Conservation (phyloP, 306 rosid genomes). For the Rosa persica region DNA sequence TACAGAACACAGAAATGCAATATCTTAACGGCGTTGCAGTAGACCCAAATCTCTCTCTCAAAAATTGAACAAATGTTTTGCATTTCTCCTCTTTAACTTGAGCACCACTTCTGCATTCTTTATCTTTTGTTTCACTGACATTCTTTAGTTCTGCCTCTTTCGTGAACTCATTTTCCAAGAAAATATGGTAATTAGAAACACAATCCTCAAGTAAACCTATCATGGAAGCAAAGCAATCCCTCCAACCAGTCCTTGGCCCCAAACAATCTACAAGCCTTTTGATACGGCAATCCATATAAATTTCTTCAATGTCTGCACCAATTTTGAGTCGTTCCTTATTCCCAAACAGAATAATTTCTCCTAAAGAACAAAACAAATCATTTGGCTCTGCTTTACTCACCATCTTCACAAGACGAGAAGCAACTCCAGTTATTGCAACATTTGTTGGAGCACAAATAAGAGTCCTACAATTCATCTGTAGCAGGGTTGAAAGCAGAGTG, state of each 20-base stretch:
- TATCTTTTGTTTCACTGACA: slow-evolving; percentile 1
- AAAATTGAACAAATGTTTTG: slow-evolving; percentile 56
- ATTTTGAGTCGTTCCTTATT: slow-evolving; percentile 59
- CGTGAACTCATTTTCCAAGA: slow-evolving; percentile 42
- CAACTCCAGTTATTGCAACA: slow-evolving; percentile 66
- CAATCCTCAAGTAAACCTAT: slow-evolving; percentile 57
- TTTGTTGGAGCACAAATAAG: slow-evolving; percentile 82
- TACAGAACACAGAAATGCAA: slow-evolving; percentile 45
- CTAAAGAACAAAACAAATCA: slow-evolving; percentile 39
- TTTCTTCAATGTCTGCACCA: slow-evolving; percentile 47
- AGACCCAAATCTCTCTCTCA: slow-evolving; percentile 42
- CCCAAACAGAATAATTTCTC: slow-evolving; percentile 70
- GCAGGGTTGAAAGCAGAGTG: slow-evolving; percentile 43
- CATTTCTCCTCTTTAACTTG: slow-evolving; percentile 17
- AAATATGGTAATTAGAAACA: slow-evolving; percentile 55
- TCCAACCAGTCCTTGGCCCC: slow-evolving; percentile 53
- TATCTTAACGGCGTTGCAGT: slow-evolving; percentile 31
- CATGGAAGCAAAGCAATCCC: slow-evolving; percentile 50
- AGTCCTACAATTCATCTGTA: slow-evolving; percentile 47
- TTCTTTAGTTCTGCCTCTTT: slow-evolving; percentile 17
- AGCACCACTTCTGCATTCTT: slow-evolving; percentile 17
- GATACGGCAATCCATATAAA: slow-evolving; percentile 64
- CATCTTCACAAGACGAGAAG: slow-evolving; percentile 50
- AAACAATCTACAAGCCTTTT: slow-evolving; percentile 43
- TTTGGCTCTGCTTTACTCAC: slow-evolving; percentile 36